Base-by-base conservation (phyloP, 805 yeast genomes). In the Limtongia smithiae region DNA sequence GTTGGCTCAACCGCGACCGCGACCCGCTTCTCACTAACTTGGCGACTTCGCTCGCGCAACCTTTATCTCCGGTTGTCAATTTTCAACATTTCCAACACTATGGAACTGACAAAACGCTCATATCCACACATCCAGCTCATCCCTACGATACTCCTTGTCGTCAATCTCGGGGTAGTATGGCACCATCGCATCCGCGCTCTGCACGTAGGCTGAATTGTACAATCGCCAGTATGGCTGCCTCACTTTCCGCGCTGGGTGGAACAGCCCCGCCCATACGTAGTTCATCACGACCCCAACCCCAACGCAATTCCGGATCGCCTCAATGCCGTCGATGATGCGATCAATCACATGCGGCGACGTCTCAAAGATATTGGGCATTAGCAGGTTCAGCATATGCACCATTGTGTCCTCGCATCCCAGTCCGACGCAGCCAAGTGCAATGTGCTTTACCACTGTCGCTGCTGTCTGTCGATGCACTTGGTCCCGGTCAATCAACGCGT, bases 381-480 rank as follows among this genome's bases (percentile, higher is more conserved):
- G 66, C 43, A 90, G 71, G 63, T 93, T 88, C 62, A 93, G 69
- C 50, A 82, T 77, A 65, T 93, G 96, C 9, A 87, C 64, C 70
- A 93, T 88, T 0, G 88, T 85, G 57, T 83, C 94, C 58, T 87
- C 95, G 48, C 76, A 73, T 0, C 90, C 89, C 2, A 72, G 63
- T 0, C 96, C 96, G 22, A 76, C 69, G 62, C 91, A 81, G 15
- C 89, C 83, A 30, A 89, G 65, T 0, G 96, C 88, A 65, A 93
- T 72, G 59, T 88, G 94, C 62, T 79, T 80, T 1, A 88, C 80
- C 1, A 87, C 94, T 0, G 87, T 81, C 0, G 97, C 87, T 0
- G 96, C 97, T 0, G 96, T 91, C 66, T 93, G 99, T 40, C 98
- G 77, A 62, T 90, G 96, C 3, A 91, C 97, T 41, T 81, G 82